These are phyloP conservation scores for Colletotrichum caudatum DNA, from an alignment of 2,329 filamentous ascomycete species.

Conservation along the genomic window DNA sequence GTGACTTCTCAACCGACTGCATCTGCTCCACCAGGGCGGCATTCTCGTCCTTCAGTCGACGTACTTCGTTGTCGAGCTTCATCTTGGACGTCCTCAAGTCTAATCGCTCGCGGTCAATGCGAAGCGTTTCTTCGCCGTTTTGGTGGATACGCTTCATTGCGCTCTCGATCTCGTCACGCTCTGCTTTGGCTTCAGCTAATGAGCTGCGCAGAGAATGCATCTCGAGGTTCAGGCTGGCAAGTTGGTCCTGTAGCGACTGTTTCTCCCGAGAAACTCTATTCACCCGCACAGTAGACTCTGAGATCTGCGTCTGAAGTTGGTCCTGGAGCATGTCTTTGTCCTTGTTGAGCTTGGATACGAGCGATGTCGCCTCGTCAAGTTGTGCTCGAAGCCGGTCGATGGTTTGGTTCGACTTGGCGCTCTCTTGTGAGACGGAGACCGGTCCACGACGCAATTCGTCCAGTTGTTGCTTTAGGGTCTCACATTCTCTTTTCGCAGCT, in stretches of 20 bases:
- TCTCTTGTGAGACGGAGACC: conserved; percentile 37
- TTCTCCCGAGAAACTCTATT: conserved; percentile 70
- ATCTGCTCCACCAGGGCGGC: conserved; percentile 67
- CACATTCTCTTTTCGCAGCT: conserved; percentile 59
- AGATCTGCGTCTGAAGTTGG: conserved; percentile 67
- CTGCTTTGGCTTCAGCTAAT: conserved; percentile 69
- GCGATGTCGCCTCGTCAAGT: conserved; percentile 39
- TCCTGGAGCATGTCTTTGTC: conserved; percentile 57
- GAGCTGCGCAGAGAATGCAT: conserved; percentile 69
- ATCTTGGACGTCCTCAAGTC: conserved; percentile 76
- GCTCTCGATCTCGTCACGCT: conserved; percentile 74
- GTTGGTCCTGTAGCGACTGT: conserved; percentile 72
- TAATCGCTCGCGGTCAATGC: conserved; percentile 75
- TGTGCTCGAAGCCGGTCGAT: conserved; percentile 47
- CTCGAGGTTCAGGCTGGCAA: conserved; percentile 70
- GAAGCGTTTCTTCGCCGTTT: conserved; percentile 69
- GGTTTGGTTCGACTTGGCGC: conserved; percentile 49
- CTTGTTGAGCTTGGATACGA: conserved; percentile 36
- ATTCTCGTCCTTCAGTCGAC: conserved; percentile 74
- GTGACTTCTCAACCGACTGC: conserved; percentile 69
- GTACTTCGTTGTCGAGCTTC: conserved; percentile 75
- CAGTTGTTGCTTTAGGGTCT: conserved; percentile 59
- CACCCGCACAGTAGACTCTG: conserved; percentile 69
- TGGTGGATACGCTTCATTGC: conserved; percentile 68
- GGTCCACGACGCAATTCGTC: conserved; percentile 45